phyloP scores from a whole-genome alignment of 2,329 filamentous ascomycete species.

The Fusarium sp. region DNA sequence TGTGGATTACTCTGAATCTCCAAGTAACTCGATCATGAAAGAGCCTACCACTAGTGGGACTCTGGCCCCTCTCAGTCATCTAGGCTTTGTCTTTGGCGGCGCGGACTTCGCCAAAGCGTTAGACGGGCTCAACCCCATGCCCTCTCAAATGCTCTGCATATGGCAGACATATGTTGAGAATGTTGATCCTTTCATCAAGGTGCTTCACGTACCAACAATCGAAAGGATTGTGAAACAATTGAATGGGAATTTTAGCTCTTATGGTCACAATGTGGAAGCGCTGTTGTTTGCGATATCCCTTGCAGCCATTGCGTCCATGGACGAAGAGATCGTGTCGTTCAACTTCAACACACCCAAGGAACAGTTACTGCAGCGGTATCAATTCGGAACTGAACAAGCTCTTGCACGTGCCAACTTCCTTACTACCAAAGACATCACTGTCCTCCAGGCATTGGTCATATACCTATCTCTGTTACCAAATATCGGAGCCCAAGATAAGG shows the following conservation, averaged over 20 bases:
- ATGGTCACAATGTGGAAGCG: conserved; percentile 33
- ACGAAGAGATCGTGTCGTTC: conserved; percentile 32
- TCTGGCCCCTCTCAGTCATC: conserved; percentile 12
- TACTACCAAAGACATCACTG: conserved; percentile 35
- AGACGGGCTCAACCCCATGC: conserved; percentile 42
- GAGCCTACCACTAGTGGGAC: neutral
- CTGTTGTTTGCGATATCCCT: conserved; percentile 48
- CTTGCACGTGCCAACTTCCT: conserved; percentile 44
- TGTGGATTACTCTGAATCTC: conserved; percentile 17
- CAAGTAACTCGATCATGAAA: conserved; percentile 1
- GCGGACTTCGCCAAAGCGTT: conserved; percentile 14
- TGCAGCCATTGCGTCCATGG: conserved; percentile 45
- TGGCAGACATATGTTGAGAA: conserved; percentile 49
- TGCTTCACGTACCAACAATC: conserved; percentile 43
- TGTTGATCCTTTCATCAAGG: conserved; percentile 51
- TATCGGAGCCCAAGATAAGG: conserved; percentile 37
- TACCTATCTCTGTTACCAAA: conserved; percentile 43
- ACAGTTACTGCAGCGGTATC: conserved; percentile 34
- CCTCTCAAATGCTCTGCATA: conserved; percentile 48
- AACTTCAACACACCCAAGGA: conserved; percentile 36
- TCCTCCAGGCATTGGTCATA: conserved; percentile 46
- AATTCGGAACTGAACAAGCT: conserved; percentile 43
- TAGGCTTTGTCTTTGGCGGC: conserved; percentile 40
- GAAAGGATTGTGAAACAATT: conserved; percentile 31
- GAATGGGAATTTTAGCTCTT: conserved; percentile 39